These are phyloP conservation scores for Cladorrhinum sp. DNA, from an alignment of 2,329 filamentous ascomycete species.

Conservation along the genomic window DNA sequence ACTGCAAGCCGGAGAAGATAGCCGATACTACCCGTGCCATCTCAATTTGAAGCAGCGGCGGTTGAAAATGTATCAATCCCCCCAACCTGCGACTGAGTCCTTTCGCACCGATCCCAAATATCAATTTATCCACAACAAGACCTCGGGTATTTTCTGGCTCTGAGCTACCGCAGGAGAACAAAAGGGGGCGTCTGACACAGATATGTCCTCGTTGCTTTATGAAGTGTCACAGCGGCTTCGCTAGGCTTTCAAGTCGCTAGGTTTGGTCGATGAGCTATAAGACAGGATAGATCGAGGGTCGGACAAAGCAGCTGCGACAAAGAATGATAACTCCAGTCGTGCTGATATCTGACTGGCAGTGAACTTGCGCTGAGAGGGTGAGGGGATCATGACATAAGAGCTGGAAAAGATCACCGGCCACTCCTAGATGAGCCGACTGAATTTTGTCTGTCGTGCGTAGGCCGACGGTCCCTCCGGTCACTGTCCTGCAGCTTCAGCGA, in stretches of 20 bases:
- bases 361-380: background rate
- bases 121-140: background rate
- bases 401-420: conserved; percentile 41
- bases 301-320: background rate
- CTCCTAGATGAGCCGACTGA: conserved; percentile 55
- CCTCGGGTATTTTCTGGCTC: background rate
- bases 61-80: background rate
- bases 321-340: background rate
- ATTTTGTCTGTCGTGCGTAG: conserved; percentile 57
- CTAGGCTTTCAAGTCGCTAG: background rate
- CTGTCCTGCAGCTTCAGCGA: conserved; percentile 87
- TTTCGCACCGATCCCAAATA: background rate
- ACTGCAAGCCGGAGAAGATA: background rate
- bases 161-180: background rate
- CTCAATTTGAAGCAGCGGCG: background rate
- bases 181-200: too few relatives aligned
- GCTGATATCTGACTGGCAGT: background rate
- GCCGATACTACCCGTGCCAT: background rate
- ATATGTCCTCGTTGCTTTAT: too few relatives aligned
- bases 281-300: background rate
- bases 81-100: background rate
- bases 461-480: conserved; percentile 55
- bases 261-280: background rate
- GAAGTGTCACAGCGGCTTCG: too few relatives aligned
- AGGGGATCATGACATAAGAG: background rate